Base-by-base conservation (phyloP, 2,329 filamentous ascomycete species). In the Chaetomiaceae sp. region DNA sequence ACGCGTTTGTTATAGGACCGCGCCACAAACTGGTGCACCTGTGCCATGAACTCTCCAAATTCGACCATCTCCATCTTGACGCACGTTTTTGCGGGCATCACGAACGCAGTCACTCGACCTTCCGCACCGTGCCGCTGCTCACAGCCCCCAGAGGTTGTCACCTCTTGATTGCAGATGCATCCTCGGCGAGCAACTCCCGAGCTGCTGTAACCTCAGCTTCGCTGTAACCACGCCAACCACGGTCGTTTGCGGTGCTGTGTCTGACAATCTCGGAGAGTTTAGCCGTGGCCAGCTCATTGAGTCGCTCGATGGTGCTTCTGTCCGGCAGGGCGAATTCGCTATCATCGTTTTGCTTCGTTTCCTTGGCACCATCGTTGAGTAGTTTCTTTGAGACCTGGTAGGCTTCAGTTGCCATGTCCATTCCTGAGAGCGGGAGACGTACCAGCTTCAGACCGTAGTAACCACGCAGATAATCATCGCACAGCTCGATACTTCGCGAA, bases 371-470 rank as follows among this genome's bases (percentile, higher is more conserved):
- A 8, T 73, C 72, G 11, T 66, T 69, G 40, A 85, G 66, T 27
- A 84, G 64, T 59, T 73, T 74, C 54, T 75, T 72, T 8, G 78
- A 77, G 14, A 74, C 73, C 78, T 81, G 54, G 23, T 38, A 23
- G 45, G 5, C 2, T 61, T 65, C 67, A 71, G 56, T 64, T 43
- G 14, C 40, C 23, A 33, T 54, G 33, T 33, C 46, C 50, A 23
- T 41, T 29, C 7, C 16, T 8, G 4, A 47, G 21, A 13, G 23
- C 16, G 25, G 25, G 7, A 6, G 20, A 18, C 80, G 64, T 70
- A 90, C 86, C 69, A 91, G 69, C 68, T 92, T 94, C 55, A 99
- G 74, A 6, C 94, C 94, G 69, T 96, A 97, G 68, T 90, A 95
- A 1, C 91, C 94, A 56, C 94, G 84, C 57, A 97, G 71, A 67